phyloP scores from a whole-genome alignment of 257 asterid genomes.

The Datura wrightii region DNA sequence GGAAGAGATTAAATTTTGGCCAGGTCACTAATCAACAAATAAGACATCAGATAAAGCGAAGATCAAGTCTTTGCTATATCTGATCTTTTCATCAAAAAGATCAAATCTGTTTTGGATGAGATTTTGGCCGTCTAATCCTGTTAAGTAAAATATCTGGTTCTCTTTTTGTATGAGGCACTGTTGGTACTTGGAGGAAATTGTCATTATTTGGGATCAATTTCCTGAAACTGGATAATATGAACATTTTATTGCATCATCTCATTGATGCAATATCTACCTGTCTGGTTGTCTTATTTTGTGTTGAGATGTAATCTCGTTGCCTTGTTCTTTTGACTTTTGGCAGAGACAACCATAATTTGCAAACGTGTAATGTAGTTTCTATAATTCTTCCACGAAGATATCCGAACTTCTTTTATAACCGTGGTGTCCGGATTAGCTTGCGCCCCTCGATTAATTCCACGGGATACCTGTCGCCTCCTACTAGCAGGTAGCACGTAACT shows the following conservation, averaged over 20 bases:
- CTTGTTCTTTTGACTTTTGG: background rate
- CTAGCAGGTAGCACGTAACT: too few relatives aligned
- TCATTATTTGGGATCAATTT: background rate
- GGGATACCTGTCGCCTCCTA: too few relatives aligned
- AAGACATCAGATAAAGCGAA: background rate
- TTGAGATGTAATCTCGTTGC: background rate
- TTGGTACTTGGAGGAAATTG: background rate
- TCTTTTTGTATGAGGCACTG: background rate
- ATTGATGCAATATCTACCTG: background rate
- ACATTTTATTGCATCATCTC: background rate
- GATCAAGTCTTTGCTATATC: background rate
- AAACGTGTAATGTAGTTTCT: background rate
- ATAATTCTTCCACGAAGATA: background rate
- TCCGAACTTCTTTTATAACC: too few relatives aligned
- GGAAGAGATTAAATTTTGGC: background rate
- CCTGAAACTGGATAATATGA: background rate
- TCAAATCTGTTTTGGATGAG: background rate
- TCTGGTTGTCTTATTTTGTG: background rate
- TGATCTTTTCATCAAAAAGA: background rate
- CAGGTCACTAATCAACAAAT: background rate
- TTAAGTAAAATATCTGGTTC: background rate
- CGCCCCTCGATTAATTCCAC: too few relatives aligned
- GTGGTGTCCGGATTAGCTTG: too few relatives aligned
- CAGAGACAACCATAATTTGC: too few relatives aligned
- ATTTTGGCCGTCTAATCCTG: background rate